phyloP scores from a whole-genome alignment of 2,329 filamentous ascomycete genomes.

The Dichotomopilus funicola region DNA sequence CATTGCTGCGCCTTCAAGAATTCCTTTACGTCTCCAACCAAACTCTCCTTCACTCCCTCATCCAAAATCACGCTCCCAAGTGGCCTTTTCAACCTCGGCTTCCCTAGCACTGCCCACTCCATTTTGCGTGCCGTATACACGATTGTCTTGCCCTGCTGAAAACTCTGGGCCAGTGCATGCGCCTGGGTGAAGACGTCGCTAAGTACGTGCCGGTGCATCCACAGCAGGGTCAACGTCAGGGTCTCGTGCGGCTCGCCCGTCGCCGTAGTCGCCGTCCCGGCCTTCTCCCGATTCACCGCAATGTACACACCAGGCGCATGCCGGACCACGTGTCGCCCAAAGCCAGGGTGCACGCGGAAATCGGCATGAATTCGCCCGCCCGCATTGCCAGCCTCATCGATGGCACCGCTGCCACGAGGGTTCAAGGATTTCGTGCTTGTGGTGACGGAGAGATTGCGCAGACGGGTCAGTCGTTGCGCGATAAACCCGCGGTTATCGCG shows the following conservation, averaged over 20 bases:
- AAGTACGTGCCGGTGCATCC: slow-evolving; percentile 82
- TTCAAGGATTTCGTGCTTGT: slow-evolving; percentile 45
- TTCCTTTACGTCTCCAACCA: slow-evolving; percentile 74
- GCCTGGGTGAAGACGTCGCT: slow-evolving; percentile 86
- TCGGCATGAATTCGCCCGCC: slow-evolving; percentile 64
- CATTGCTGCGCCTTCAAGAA: slow-evolving; percentile 74
- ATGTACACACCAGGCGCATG: slow-evolving; percentile 78
- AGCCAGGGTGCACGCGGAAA: slow-evolving; percentile 86
- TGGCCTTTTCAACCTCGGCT: slow-evolving; percentile 78
- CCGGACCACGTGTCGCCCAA: slow-evolving; percentile 79
- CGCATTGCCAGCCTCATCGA: slow-evolving; percentile 52
- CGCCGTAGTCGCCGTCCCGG: slow-evolving; percentile 70
- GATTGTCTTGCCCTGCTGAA: slow-evolving; percentile 84
- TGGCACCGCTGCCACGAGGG: slow-evolving; percentile 47
- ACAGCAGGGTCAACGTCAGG: slow-evolving; percentile 84
- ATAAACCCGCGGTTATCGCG: slow-evolving; percentile 58
- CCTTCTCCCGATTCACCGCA: slow-evolving; percentile 77
- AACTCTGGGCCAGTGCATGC: slow-evolving; percentile 68
- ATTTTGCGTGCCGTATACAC: slow-evolving; percentile 82
- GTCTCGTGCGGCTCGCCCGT: slow-evolving; percentile 92
- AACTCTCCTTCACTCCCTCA: slow-evolving; percentile 71
- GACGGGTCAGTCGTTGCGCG: slow-evolving; percentile 50
- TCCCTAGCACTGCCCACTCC: slow-evolving; percentile 78
- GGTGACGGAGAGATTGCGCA: slow-evolving; percentile 53
- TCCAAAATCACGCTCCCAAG: slow-evolving; percentile 83